Conservation (phyloP, 768 basidiomycete species). For the Lactarius vividus region DNA sequence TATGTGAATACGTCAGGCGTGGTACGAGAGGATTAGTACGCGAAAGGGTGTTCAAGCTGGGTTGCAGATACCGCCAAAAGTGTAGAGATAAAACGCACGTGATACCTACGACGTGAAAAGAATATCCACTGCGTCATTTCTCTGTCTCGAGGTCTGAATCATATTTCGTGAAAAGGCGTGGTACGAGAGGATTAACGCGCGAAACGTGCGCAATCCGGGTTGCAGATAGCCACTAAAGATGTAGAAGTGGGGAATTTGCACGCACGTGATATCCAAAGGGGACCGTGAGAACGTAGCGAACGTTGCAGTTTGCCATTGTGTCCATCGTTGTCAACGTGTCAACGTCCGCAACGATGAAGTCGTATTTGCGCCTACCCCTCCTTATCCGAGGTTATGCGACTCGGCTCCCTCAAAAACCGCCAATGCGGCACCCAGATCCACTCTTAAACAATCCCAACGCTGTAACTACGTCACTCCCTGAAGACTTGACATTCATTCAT, state of each 20-base stretch:
- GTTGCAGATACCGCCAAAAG: conserved; percentile 36
- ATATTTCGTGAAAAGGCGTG: no score
- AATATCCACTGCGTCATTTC: no score
- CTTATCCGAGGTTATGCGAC: conserved; percentile 24
- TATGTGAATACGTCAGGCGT: conserved; percentile 34
- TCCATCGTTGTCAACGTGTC: no score
- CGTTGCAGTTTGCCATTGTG: background rate
- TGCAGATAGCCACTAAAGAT: no score
- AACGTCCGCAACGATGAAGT: conserved; percentile 10
- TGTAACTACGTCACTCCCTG: conserved; percentile 28
- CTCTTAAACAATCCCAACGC: conserved; percentile 21
- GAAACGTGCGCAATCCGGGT: no score
- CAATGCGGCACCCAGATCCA: conserved; percentile 26
- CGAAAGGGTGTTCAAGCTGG: conserved; percentile 38
- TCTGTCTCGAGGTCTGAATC: no score
- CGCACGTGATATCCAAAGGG: conserved; percentile 31
- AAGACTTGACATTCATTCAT: conserved; percentile 73
- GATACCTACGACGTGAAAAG: no score
- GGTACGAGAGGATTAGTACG: conserved; percentile 41
- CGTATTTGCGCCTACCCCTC: conserved; percentile 2
- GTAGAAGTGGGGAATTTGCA: no score
- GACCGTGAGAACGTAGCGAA: background rate
- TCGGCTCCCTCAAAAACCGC: conserved; percentile 27
- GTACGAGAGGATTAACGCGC: no score
- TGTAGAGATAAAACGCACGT: conserved; percentile 29